These are phyloP conservation scores for Cyberlindnera suaveolens DNA, from an alignment of 805 yeast genomes.

Conservation along the genomic window DNA sequence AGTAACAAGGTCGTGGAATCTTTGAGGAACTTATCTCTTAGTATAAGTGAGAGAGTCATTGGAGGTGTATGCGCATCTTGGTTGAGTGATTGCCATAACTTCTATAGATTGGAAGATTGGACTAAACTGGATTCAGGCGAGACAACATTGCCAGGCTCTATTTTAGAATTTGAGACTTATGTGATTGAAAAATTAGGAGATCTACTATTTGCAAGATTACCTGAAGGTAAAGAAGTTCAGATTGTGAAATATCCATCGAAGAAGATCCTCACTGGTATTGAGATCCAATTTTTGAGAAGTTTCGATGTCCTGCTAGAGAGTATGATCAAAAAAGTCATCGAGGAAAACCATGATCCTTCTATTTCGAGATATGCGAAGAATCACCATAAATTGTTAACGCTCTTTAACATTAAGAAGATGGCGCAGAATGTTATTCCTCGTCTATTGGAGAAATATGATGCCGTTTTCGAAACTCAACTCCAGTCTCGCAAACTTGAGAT, in stretches of 20 bases:
- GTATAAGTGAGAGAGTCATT: conserved; percentile 37
- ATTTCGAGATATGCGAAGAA: conserved; percentile 27
- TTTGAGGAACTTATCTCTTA: conserved; percentile 30
- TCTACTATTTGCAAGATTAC: conserved; percentile 29
- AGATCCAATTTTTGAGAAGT: conserved; percentile 33
- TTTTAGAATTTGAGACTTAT: conserved; percentile 27
- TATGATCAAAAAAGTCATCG: conserved; percentile 34
- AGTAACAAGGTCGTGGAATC: conserved; percentile 32
- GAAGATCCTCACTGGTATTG: conserved; percentile 32
- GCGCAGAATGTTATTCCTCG: conserved; percentile 40
- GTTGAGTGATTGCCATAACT: conserved; percentile 41
- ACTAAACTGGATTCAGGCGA: conserved; percentile 28
- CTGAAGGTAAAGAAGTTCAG: conserved; percentile 29
- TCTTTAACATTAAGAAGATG: conserved; percentile 49
- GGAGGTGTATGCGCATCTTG: conserved; percentile 45
- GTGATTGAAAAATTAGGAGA: conserved; percentile 29
- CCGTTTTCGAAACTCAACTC: conserved; percentile 40
- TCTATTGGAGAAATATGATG: conserved; percentile 43
- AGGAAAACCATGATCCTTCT: conserved; percentile 26
- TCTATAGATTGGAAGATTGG: conserved; percentile 37
- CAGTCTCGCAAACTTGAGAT: conserved; percentile 38
- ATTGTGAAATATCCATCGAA: conserved; percentile 32
- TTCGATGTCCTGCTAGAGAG: conserved; percentile 42
- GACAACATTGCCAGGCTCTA: conserved; percentile 32
- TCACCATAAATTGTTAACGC: conserved; percentile 41